A percentile compares a stretch with the other conserved stretches of the same genome.
Evolutionary conservation across 2,329 filamentous ascomycete species (phyloP).

Genomic region (Tolypocladium album): DNA sequence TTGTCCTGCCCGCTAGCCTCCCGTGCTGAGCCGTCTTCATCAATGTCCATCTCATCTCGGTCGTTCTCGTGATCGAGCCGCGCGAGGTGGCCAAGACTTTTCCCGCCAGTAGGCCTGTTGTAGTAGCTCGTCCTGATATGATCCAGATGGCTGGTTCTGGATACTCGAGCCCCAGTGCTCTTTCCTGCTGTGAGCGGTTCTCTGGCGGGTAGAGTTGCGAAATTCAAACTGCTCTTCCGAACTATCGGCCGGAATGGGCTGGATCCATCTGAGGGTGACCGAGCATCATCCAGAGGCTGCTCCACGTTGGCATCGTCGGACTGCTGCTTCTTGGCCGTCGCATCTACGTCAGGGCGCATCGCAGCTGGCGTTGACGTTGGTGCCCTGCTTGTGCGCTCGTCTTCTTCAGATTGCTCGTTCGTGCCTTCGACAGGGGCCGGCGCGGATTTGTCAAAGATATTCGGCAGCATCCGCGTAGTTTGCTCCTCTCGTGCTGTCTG

Average conservation of each 20-base stretch:
- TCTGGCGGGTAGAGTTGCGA: constrained; percentile 82
- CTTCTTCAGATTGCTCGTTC: background rate
- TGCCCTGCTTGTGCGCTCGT: background rate
- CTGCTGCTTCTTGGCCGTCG: background rate
- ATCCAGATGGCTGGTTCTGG: constrained; percentile 71
- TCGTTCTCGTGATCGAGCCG: constrained; percentile 34
- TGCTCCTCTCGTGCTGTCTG: constrained; percentile 36
- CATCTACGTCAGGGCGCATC: background rate
- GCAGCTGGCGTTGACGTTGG: background rate
- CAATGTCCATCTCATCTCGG: constrained; percentile 41
- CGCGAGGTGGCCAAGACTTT: constrained; percentile 48
- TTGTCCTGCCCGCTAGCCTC: constrained; percentile 31
- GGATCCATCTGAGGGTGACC: constrained; percentile 57
- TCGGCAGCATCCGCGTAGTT: constrained; percentile 12
- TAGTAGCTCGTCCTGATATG: constrained; percentile 63
- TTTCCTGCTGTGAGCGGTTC: constrained; percentile 80
- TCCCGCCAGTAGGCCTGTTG: constrained; percentile 61
- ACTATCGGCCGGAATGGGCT: constrained; percentile 68
- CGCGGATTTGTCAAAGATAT: background rate
- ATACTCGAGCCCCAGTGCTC: constrained; percentile 63
- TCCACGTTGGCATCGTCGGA: background rate
- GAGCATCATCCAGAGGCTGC: constrained; percentile 29
- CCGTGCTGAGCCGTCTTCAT: constrained; percentile 25
- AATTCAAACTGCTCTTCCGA: constrained; percentile 90
- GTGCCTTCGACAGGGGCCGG: background rate